Evolutionary conservation across 306 rosid species (phyloP), one percentile per base, ranked within the genome.

Genomic region (Carpinus fangiana): DNA sequence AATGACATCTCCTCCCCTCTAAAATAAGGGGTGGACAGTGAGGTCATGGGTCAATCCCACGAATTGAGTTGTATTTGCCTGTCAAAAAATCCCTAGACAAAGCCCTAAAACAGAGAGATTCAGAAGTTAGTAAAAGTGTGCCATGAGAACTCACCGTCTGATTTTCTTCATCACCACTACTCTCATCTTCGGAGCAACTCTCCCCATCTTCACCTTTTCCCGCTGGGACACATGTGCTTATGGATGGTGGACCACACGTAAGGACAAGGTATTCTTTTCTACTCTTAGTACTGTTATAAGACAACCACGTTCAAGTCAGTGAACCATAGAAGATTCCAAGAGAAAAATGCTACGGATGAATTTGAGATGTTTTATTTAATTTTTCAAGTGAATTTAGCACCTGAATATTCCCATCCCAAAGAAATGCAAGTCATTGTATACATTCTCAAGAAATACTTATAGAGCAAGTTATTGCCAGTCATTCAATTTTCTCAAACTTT

Each of bases 201-300:
- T 86, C 89, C 7, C 67, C 90, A 56, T 87, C 93, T 81, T 83
- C 97, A 70, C 43, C 87, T 84, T 85, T 90, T 73, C 82, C 90
- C 28, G 57, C 70, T 14, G 93, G 78, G 54, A 82, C 74, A n/a
- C 86, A 80, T n/a, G 90, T 36, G 64, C 64, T 83, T 21, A 76
- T 23, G 31, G 94, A 77, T 36, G 84, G 89, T 47, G 93, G 90
- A 66, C 98, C 97, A 76, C 95, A 95, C 0, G 96, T 84, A 54
- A 95, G 96, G 77, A 92, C 93, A 70, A 95, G 91, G 86, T 87
- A 95, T 80, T 95, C 98, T 83, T 92, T 95, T 76, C 93, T 85
- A 79, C 34, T 95, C 90, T 91, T 95, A 46, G 97, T 18, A 83
- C 98, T 95, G 78, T 65, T 48, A 81, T 11, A 81, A 83, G 73